Base-by-base conservation (phyloP, 2,329 filamentous ascomycete species). In the Monilinia polystroma region DNA sequence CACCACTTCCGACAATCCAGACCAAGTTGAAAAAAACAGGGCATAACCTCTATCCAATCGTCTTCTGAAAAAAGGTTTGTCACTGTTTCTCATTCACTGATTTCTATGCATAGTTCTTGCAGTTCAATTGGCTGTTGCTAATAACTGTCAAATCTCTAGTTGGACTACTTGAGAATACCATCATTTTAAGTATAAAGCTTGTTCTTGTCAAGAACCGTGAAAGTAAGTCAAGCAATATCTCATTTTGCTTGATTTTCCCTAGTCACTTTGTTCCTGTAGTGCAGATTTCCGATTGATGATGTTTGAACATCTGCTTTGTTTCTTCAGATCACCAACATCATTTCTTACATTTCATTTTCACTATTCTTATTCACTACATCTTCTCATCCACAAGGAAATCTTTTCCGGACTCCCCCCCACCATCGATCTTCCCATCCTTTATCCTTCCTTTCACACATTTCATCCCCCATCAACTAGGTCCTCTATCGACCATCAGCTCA, bases 121-220 rank as follows among this genome's bases (percentile, higher is more conserved):
- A 20, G 49, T 54, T 47, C 41, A 12, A 26, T 23, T 43, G 49
- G 0, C 26, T 14, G 47, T 66, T 66, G 54, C 70, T 73, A 62
- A 72, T 73, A 62, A 72, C 51, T 10, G 52, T 38, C 18, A 53
- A 43, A 32, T 26, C 20, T 64, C 16, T 65, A 72, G 71, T 58
- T 66, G 59, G n/a, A 70, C 71, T 70, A 58, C 67, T 68, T 70
- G 63, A 63, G 29, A 69, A 47, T 45, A 63, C 54, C 43, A 26
- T 66, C 60, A 67, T 66, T 43, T 59, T 62, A 58, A 64, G 65
- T 32, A 65, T 68, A 60, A 62, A 55, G 52, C 54, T 32, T 64
- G 69, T 68, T 71, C 52, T 63, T 70, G 60, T 53, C 54, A 71
- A 68, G 68, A 68, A 66, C 68, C 71, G 70, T 72, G 71, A 74